Conservation (phyloP, 352 stramenopile species). For the Phytophthora megakarya region DNA sequence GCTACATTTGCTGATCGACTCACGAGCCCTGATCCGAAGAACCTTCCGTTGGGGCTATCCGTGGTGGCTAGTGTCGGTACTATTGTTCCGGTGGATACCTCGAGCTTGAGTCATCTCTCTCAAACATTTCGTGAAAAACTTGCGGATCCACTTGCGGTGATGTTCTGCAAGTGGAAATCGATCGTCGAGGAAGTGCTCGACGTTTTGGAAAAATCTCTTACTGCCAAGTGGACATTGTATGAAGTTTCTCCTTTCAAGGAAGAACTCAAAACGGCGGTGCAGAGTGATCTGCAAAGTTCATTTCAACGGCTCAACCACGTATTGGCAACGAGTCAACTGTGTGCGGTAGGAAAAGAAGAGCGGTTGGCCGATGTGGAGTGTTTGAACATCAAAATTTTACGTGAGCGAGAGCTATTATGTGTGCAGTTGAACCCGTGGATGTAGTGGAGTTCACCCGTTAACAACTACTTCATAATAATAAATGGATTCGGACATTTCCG, state of each 20-base stretch:
- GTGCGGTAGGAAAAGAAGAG: slow-evolving; percentile 18
- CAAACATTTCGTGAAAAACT: slow-evolving; percentile 19
- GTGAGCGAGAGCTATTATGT: background rate
- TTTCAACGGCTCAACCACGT: slow-evolving; percentile 30
- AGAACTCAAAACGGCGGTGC: slow-evolving; percentile 8
- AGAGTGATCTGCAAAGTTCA: slow-evolving; percentile 13
- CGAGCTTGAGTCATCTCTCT: slow-evolving; percentile 2
- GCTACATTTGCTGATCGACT: slow-evolving; percentile 21
- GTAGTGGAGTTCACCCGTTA: background rate
- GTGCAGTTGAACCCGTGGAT: slow-evolving; percentile 5
- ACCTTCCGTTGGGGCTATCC: slow-evolving; percentile 14
- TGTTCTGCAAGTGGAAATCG: slow-evolving; percentile 19
- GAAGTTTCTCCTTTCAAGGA: slow-evolving; percentile 22
- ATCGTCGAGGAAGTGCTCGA: slow-evolving; percentile 24
- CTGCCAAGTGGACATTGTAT: slow-evolving; percentile 16
- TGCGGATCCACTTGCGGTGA: slow-evolving; percentile 6
- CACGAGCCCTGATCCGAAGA: slow-evolving; percentile 5
- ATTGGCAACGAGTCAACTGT: slow-evolving; percentile 27
- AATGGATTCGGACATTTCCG: background rate
- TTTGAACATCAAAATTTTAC: slow-evolving; percentile 10
- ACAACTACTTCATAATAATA: background rate
- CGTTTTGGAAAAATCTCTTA: slow-evolving; percentile 23
- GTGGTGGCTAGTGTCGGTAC: slow-evolving; percentile 24
- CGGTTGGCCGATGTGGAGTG: background rate
- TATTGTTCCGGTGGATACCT: slow-evolving; percentile 9